Conservation (phyloP, 768 basidiomycete genomes). For the Plicaturopsis crispa region DNA sequence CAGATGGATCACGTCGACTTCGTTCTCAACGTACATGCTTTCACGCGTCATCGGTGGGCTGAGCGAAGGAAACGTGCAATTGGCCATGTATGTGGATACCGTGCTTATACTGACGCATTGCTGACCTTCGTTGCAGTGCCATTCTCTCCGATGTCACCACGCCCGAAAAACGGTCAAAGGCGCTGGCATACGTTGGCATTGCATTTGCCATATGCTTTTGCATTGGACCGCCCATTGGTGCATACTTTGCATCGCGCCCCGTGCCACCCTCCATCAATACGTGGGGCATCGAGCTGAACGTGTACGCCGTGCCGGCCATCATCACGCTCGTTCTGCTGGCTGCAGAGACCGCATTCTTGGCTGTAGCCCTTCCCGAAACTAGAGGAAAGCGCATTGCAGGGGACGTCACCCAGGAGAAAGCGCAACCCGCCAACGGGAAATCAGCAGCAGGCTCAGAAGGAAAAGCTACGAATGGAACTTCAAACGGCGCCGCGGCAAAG, state of each 20-base stretch:
- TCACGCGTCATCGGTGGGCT: constrained; percentile 89
- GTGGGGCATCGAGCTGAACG: constrained; percentile 64
- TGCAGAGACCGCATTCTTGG: constrained; percentile 75
- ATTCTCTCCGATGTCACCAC: constrained; percentile 90
- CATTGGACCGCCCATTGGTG: constrained; percentile 89
- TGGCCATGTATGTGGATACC: constrained; percentile 72
- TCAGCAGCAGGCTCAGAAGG: too few species aligned
- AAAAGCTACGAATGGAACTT: constrained; percentile 16
- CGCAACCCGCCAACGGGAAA: constrained; percentile 13
- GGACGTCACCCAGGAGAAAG: constrained; percentile 12
- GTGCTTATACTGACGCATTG: neutral
- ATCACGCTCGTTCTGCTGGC: constrained; percentile 73
- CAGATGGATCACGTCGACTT: constrained; percentile 87
- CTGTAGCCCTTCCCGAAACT: constrained; percentile 79
- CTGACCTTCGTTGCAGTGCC: constrained; percentile 43
- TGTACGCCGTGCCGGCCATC: constrained; percentile 86
- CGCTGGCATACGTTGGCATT: constrained; percentile 89
- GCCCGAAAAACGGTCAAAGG: constrained; percentile 70
- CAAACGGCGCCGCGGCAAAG: constrained; percentile 12
- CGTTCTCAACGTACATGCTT: constrained; percentile 84
- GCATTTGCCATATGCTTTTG: constrained; percentile 95
- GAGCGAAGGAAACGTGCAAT: constrained; percentile 95
- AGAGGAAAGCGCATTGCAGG: constrained; percentile 34
- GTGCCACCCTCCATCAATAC: constrained; percentile 50
- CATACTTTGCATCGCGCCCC: constrained; percentile 89